Base-by-base conservation (phyloP, 2,329 filamentous ascomycete genomes). In the Apiospora hydei region DNA sequence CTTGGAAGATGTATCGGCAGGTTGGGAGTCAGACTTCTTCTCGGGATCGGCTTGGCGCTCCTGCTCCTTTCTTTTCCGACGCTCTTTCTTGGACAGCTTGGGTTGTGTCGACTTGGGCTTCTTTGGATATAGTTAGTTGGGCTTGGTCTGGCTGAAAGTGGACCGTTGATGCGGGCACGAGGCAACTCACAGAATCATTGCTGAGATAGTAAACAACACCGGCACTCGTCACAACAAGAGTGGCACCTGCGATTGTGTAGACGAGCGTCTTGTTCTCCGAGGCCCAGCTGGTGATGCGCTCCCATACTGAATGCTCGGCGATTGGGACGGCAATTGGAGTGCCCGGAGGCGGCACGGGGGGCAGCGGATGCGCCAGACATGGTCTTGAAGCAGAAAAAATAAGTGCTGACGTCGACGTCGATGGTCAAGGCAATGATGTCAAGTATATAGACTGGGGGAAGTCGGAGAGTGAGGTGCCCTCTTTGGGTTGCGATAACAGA, bases 181-280 rank as follows among this genome's bases (percentile, higher is more conserved):
- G 26, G 44, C 24, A 72, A 82, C 85, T 78, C 85, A 91, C 89
- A 77, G 87, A 84, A 77, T 88, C 87, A 74, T 83, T 85, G 75
- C 85, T 93, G 77, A 98, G 87, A 83, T 98, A 98, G 87, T 98
- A 99, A 80, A 97, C 92, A 61, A 94, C 94, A 77, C 96, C 96
- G 46, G 95, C 96, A 74, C 94, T 94, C 18, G 94, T 96, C 71
- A 97, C 93, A 61, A 98, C 94, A 67, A 98, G 89, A 70, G 96
- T 96, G 73, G 98, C 93, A 79, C 96, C 96, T 71, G 96, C 96
- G 84, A 98, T 94, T 77, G 96, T 98, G 84, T 98, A 99, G 75
- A 97, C 95, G 71, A 96, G 89, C 67, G 94, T 93, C 87, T 98
- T 98, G 86, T 99, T 95, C 82, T 98, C 96, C 2, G 95, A 94